Conservation (phyloP, 192 early-diverging fungal genomes). For the Backusella tuberculispora region DNA sequence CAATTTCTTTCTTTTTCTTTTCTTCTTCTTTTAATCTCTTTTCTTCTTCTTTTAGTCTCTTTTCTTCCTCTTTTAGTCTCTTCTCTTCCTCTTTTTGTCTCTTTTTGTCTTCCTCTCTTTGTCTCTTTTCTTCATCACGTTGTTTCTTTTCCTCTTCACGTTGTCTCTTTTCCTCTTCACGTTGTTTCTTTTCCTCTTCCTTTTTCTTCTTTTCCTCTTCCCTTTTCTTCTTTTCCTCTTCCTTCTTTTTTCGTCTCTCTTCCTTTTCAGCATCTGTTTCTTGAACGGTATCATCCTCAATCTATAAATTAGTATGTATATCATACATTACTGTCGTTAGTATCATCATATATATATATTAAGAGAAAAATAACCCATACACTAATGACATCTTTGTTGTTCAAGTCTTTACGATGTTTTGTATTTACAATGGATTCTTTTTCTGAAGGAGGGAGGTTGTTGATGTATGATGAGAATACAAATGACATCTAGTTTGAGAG, state of each 20-base stretch:
- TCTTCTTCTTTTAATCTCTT: conserved; percentile 43
- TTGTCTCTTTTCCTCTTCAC: conserved; percentile 26
- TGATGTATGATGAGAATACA: conserved; percentile 11
- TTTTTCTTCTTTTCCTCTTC: conserved; percentile 11
- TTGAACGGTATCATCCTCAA: conserved; percentile 20
- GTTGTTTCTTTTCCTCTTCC: conserved; percentile 23
- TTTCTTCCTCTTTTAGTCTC: conserved; percentile 42
- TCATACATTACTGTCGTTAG: neutral
- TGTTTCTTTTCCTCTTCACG: conserved; percentile 47
- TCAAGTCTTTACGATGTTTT: neutral
- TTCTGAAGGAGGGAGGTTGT: neutral
- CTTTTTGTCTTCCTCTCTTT: conserved; percentile 40
- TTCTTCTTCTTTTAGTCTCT: conserved; percentile 42
- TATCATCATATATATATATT: neutral
- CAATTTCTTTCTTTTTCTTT: conserved; percentile 37
- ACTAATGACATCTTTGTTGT: neutral
- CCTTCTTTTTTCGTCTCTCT: conserved; percentile 14
- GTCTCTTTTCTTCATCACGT: conserved; percentile 34
- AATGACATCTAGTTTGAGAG: conserved; percentile 25
- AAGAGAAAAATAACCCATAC: neutral
- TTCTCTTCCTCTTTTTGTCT: conserved; percentile 41
- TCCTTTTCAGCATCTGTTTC: conserved; percentile 39
- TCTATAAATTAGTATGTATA: neutral
- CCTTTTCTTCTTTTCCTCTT: conserved; percentile 30
- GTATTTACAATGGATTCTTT: conserved; percentile 19